phyloP scores from a whole-genome alignment of 306 rosid species.

The Carpinus viminea region DNA sequence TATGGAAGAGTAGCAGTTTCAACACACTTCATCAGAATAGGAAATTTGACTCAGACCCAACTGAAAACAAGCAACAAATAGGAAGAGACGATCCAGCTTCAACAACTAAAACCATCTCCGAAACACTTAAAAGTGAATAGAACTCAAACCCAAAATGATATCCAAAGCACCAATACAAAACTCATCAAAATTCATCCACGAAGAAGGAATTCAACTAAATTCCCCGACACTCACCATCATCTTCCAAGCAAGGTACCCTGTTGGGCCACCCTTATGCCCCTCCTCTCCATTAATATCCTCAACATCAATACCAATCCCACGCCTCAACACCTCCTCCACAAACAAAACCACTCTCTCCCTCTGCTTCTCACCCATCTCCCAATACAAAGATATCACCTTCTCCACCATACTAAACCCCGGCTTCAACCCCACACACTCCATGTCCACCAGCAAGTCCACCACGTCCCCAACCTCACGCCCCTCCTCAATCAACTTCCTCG shows the following conservation, averaged over 20 bases:
- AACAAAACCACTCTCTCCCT: slow-evolving; percentile 61
- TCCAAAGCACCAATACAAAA: slow-evolving; percentile 4
- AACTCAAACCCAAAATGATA: slow-evolving; percentile 21
- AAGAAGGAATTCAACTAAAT: background rate
- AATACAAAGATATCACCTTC: slow-evolving; percentile 89
- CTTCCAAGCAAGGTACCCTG: slow-evolving; percentile 98
- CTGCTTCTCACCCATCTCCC: slow-evolving; percentile 78
- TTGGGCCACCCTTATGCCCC: slow-evolving; percentile 85
- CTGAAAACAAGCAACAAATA: background rate
- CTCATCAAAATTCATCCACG: background rate
- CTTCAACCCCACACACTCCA: slow-evolving; percentile 94
- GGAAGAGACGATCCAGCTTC: background rate
- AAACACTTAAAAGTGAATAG: background rate
- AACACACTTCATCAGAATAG: background rate
- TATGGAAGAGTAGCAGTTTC: background rate
- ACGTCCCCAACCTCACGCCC: slow-evolving; percentile 67
- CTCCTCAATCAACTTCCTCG: slow-evolving; percentile 75
- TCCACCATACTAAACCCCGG: slow-evolving; percentile 93
- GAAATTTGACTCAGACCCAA: background rate
- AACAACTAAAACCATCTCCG: background rate
- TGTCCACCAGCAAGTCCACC: slow-evolving; percentile 88
- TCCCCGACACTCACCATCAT: slow-evolving; percentile 70
- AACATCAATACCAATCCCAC: slow-evolving; percentile 45
- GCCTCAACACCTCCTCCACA: slow-evolving; percentile 78
- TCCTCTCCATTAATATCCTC: slow-evolving; percentile 48